A percentile compares a stretch with the other conserved stretches of the same genome.
phyloP scores from a whole-genome alignment of 345 rosid species.

The Eucalyptus camaldulensis region DNA sequence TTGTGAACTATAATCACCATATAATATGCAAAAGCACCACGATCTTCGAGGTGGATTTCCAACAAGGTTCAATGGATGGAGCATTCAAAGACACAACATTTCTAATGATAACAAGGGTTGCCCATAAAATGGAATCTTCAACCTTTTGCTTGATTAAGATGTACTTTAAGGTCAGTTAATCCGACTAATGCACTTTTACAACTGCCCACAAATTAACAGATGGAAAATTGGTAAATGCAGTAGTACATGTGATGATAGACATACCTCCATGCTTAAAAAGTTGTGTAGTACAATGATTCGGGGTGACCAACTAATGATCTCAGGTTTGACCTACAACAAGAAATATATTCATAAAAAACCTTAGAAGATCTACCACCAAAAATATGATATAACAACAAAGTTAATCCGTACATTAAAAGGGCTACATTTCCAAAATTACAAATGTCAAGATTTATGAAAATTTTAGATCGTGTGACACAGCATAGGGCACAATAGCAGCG shows the following conservation, averaged over 20 bases:
- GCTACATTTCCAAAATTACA: not conserved
- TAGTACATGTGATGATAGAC: not conserved
- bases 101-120: not conserved
- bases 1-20: not conserved
- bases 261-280: constrained; percentile 91
- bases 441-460: not conserved
- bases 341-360: not conserved
- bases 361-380: not conserved
- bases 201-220: not conserved
- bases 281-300: constrained; percentile 75
- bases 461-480: not conserved
- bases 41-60: not conserved
- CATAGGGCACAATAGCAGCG: not conserved
- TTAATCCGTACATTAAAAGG: not conserved
- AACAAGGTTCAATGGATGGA: not conserved
- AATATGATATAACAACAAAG: not conserved
- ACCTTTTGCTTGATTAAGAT: not conserved
- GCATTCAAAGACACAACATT: not conserved
- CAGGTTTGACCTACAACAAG: constrained; percentile 75
- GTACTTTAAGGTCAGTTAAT: not conserved
- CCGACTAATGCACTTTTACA: not conserved
- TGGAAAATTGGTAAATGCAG: not conserved
- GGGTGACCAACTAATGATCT: constrained; percentile 88
- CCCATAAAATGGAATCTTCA: not conserved
- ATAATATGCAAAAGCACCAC: not conserved